Base-by-base conservation (phyloP, 2,329 filamentous ascomycete genomes). In the Escovopsis sp. region DNA sequence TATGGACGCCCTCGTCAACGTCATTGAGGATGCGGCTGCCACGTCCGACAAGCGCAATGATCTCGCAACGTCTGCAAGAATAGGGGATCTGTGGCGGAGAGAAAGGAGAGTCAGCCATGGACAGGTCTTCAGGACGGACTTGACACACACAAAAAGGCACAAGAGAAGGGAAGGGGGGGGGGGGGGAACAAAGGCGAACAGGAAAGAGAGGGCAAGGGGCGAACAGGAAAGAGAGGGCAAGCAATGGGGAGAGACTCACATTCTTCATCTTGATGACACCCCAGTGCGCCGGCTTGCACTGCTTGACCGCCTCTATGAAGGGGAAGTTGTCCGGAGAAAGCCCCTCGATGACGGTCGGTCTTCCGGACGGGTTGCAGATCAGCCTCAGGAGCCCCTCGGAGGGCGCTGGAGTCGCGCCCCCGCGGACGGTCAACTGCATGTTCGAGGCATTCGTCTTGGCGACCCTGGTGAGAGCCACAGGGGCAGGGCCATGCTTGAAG, bases 21-120 rank as follows among this genome's bases (percentile, higher is more conserved):
- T 75, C 70, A 21, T 62, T 66, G 32, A 73, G 50, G 25, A 76
- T 62, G 38, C 62, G 65, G 16, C 68, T 64, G 44, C 69, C 73
- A 34, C 68, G 65, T 3, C 72, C 72, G 14, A 76, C 57, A 44
- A 76, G 70, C 2, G 71, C 70, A 35, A 72, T 58, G 14, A 77
- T 54, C 47, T 76, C 71, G 12, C 64, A 49, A 4, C 67, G 63
- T 17, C 57, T 66, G 33, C 67, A 64, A 13, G 56, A 53, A 42
- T 72, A 75, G 0, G 71, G 72, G 38, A 74, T 73, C 71, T 75
- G 27, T 9, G 5, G 19, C 5, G 19, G 19, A 9, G 9, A 2
- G 1, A 11, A 5, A 14, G 21, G 29, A 12, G 5, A 5, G 14
- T 13, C 38, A 27, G 36, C 19, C 29, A 19, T 13, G 17, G 5